Evolutionary conservation across 1,284 basidiomycete species (phyloP).

Genomic region (Ganoderma multipileum): DNA sequence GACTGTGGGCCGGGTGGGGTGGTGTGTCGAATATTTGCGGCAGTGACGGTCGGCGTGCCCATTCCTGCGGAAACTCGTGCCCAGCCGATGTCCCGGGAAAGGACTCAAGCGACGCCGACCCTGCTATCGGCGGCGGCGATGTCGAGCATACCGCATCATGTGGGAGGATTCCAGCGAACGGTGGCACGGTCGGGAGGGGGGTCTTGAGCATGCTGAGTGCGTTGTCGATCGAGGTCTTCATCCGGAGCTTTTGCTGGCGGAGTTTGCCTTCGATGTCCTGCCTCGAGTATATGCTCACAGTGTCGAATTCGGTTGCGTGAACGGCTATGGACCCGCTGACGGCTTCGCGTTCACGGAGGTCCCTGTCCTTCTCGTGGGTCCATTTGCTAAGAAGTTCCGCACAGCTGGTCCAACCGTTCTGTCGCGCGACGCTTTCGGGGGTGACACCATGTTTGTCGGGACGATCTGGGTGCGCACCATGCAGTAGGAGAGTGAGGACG

Average conservation of each 20-base stretch:
- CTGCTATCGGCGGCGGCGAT: constrained; percentile 21
- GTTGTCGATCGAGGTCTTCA: constrained; percentile 70
- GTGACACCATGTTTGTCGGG: constrained; percentile 89
- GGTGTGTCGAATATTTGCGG: constrained; percentile 45
- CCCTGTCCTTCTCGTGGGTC: constrained; percentile 64
- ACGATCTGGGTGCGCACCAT: constrained; percentile 80
- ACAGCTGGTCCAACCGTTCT: constrained; percentile 71
- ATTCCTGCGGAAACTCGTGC: constrained; percentile 26
- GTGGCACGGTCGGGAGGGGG: constrained; percentile 37
- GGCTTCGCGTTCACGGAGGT: constrained; percentile 49
- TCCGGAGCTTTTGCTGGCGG: constrained; percentile 52
- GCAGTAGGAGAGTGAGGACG: constrained; percentile 77
- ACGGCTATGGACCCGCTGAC: constrained; percentile 11
- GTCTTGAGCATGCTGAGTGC: constrained; percentile 62
- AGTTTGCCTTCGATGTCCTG: constrained; percentile 42
- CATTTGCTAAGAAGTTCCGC: constrained; percentile 64
- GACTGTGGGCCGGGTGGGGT: constrained; percentile 31
- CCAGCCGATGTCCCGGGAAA: constrained; percentile 25
- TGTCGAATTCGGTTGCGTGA: constrained; percentile 30
- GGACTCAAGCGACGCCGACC: constrained; percentile 34
- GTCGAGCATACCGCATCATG: constrained; percentile 31
- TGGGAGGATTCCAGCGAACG: constrained; percentile 14
- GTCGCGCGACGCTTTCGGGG: constrained; percentile 73
- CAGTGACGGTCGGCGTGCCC: constrained; percentile 44
- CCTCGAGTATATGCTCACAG: constrained; percentile 6